phyloP scores from a whole-genome alignment of 139 green algal species.

The Astrephomene gubernaculifera region DNA sequence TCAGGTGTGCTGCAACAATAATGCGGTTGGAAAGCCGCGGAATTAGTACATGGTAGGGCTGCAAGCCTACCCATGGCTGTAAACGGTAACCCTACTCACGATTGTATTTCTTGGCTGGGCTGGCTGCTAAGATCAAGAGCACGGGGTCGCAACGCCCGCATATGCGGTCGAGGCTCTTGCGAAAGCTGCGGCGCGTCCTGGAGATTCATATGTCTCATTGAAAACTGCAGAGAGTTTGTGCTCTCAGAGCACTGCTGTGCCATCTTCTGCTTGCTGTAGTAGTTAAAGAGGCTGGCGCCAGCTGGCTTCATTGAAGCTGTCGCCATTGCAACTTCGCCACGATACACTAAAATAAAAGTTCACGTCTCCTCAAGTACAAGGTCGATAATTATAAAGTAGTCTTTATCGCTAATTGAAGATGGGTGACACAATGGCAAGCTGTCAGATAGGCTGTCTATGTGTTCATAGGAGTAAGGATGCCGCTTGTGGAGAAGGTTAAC shows the following conservation, averaged over 20 bases:
- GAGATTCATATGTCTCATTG: slow-evolving; percentile 29
- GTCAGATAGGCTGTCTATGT: too few species aligned
- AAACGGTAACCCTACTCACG: slow-evolving; percentile 19
- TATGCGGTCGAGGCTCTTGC: slow-evolving; percentile 10
- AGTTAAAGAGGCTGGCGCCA: slow-evolving; percentile 7
- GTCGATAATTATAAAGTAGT: too few species aligned
- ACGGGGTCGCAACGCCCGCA: neutral
- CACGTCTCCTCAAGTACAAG: too few species aligned
- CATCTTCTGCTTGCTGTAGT: slow-evolving; percentile 38
- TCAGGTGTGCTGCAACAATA: slow-evolving; percentile 57
- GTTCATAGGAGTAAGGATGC: too few species aligned
- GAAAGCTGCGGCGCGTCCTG: slow-evolving; percentile 1
- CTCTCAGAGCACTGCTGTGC: slow-evolving; percentile 33
- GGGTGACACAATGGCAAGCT: too few species aligned
- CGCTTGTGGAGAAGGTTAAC: too few species aligned
- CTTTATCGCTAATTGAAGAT: too few species aligned
- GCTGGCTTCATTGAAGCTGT: neutral
- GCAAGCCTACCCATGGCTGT: neutral
- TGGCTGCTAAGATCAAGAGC: slow-evolving; percentile 48
- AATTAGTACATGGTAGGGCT: neutral
- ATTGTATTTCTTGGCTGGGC: slow-evolving; percentile 49
- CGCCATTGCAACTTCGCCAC: too few species aligned
- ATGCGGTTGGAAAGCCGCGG: neutral
- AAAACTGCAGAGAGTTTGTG: slow-evolving; percentile 33
- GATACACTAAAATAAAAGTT: too few species aligned